Evolutionary conservation across 2,329 filamentous ascomycete genomes (phyloP), one percentile per base, ranked within the genome.

Genomic region (Xylaria sp.): DNA sequence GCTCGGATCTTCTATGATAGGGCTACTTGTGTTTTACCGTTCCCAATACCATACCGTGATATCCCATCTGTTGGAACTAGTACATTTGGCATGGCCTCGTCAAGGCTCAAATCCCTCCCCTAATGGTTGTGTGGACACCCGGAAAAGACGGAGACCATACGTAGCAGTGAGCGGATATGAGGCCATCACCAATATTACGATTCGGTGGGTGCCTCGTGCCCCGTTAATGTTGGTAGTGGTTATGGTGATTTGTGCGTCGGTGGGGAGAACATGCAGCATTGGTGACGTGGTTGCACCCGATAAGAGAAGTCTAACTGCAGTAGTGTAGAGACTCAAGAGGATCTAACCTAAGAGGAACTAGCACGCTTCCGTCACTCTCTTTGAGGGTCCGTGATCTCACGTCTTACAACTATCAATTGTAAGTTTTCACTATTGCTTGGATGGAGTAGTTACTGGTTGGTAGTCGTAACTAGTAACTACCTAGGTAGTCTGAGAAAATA

Each of bases 221-320:
- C 68, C 69, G 69, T 73, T 70, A 59, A 27, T 60, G 64, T 64
- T 66, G 44, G 48, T 47, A 13, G 25, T 58, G 47, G 25, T 40
- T 57, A 47, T 58, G 53, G 61, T 48, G 67, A 68, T 62, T 61
- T 66, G 70, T 67, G 69, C 67, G 65, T 62, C 71, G 69, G 72
- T 55, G 62, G 58, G 40, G 62, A 62, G 60, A 63, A 63, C 71
- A 69, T 74, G 72, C 72, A 73, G 75, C 53, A 65, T 48, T 54
- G 65, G 69, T 76, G 75, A 76, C 75, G 75, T 76, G 74, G 74
- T 76, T 69, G 70, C 72, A 72, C 72, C 72, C 71, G 72, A 74
- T 70, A 72, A 74, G 73, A 69, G 67, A 63, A 40, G 44, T 32
- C 62, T 32, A 32, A 37, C 35, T 37, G 21, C 27, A 6, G 35